phyloP scores from a whole-genome alignment of 352 stramenopile genomes.

The Globisporangium viniferum region DNA sequence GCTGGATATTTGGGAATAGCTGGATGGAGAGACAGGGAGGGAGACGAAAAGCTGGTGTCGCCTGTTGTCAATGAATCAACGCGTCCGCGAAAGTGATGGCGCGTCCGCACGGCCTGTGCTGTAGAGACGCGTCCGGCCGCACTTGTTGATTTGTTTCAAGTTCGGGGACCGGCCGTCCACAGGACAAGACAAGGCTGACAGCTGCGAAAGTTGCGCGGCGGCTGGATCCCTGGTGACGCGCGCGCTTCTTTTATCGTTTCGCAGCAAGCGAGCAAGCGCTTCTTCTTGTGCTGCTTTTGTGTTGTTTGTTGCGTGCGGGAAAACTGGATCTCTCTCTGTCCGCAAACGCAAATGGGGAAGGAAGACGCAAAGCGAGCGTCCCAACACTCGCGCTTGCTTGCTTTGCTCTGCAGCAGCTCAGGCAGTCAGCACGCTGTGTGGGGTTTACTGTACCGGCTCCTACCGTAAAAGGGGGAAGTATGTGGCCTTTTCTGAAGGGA shows the following conservation, averaged over 20 bases:
- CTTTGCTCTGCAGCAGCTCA: not conserved
- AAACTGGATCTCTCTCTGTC: slow-evolving; percentile 3
- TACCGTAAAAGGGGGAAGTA: not conserved
- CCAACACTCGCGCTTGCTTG: not conserved
- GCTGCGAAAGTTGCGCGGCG: not conserved
- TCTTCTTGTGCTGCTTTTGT: not conserved
- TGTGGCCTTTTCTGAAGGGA: not conserved
- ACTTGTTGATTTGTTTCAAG: not conserved
- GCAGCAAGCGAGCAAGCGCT: not conserved
- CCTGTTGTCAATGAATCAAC: not conserved
- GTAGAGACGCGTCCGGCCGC: not conserved
- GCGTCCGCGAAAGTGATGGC: not conserved
- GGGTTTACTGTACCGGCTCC: not conserved
- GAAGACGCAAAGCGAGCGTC: not conserved
- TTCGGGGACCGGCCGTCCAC: not conserved
- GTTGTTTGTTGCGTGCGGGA: not conserved
- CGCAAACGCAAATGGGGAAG: not conserved
- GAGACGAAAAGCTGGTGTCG: not conserved
- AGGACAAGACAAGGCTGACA: not conserved
- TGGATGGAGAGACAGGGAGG: slow-evolving; percentile 17
- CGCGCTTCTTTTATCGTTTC: not conserved
- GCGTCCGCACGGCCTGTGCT: not conserved
- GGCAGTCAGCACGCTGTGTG: not conserved
- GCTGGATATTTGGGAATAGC: slow-evolving; percentile 17
- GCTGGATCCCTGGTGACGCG: not conserved